Percentiles rank a stretch among this genome's conserved stretches.
phyloP scores from a whole-genome alignment of 176 grass and related monocot species.

The Lolium multiflorum region DNA sequence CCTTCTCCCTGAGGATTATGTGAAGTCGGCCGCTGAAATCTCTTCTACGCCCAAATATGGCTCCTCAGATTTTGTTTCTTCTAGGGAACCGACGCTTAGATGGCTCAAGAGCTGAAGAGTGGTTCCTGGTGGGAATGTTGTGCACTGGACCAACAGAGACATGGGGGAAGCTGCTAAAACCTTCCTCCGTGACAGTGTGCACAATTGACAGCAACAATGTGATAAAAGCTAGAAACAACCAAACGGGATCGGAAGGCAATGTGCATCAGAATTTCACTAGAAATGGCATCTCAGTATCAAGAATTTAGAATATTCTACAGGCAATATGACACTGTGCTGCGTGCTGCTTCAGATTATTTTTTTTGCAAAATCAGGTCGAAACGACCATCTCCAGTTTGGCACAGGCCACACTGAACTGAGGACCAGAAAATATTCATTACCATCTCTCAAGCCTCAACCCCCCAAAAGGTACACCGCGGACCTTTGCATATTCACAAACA shows the following conservation, averaged over 20 bases:
- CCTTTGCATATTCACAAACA: too few relatives aligned
- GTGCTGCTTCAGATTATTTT: background rate
- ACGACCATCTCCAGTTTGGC: background rate
- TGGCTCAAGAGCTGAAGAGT: constrained; percentile 20
- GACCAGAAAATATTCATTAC: background rate
- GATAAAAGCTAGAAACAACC: background rate
- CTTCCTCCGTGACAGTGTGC: background rate
- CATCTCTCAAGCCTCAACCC: too few relatives aligned
- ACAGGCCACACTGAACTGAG: background rate
- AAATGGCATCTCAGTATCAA: background rate
- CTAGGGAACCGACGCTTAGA: background rate
- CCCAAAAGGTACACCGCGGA: too few relatives aligned
- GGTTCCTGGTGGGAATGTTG: background rate
- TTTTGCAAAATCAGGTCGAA: background rate
- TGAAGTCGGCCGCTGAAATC: background rate
- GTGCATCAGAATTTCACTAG: background rate
- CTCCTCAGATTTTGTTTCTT: constrained; percentile 1
- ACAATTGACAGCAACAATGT: background rate
- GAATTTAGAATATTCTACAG: background rate
- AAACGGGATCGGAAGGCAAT: background rate
- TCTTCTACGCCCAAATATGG: background rate
- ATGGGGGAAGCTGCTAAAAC: background rate
- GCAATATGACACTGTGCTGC: background rate
- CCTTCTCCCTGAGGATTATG: background rate
- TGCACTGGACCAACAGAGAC: constrained; percentile 10